Conservation (phyloP, 768 basidiomycete genomes). For the Holtermanniella nyarrowii region DNA sequence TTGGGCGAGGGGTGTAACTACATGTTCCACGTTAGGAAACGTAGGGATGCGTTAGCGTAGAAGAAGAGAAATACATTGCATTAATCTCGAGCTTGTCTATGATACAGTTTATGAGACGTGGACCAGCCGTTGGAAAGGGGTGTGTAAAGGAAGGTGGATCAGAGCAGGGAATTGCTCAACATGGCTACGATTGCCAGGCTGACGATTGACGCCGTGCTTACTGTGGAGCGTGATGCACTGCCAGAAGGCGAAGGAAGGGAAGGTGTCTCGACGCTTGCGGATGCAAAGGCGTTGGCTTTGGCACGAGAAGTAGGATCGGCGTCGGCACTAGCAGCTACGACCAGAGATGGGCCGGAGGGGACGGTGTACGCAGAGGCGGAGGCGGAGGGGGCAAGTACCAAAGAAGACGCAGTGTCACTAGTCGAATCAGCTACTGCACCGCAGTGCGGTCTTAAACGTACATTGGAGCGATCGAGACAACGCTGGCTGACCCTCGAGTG, state of each 20-base stretch:
- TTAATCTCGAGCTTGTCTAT: not conserved
- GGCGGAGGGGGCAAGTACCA: not conserved
- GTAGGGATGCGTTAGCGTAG: conserved; percentile 2
- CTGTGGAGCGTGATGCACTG: no score
- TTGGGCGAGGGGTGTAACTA: conserved; percentile 38
- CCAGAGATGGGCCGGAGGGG: no score
- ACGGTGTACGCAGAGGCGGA: not conserved
- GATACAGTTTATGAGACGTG: not conserved
- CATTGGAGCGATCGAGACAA: not conserved
- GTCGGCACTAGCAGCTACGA: not conserved
- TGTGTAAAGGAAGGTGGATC: not conserved
- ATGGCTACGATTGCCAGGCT: not conserved
- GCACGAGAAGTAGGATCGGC: not conserved
- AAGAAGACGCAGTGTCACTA: not conserved
- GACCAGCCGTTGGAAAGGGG: not conserved
- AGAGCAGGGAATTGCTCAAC: not conserved
- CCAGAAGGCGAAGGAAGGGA: not conserved
- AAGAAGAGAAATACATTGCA: not conserved
- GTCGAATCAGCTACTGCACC: not conserved
- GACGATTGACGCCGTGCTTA: not conserved
- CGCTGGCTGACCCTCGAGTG: not conserved
- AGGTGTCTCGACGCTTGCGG: no score
- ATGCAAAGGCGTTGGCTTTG: not conserved
- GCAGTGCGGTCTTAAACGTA: not conserved
- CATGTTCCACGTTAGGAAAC: conserved; percentile 40